Conservation (phyloP, 23 red algal genomes). For the Gracilaria domingensis region DNA sequence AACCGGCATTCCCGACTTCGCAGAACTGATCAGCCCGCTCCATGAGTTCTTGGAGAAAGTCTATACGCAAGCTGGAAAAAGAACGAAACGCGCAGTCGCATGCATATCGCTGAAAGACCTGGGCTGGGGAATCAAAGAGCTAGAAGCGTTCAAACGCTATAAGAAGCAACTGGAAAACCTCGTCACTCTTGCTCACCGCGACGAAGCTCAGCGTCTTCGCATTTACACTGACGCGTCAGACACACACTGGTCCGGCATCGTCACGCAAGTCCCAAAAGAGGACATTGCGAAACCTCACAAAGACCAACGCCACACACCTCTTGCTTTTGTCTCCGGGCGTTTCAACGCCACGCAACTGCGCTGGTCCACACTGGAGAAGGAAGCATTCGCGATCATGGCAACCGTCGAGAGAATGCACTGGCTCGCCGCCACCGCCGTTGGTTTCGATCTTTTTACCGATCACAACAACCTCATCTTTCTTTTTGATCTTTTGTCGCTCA, state of each 20-base stretch:
- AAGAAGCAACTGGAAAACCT: neutral
- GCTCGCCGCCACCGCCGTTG: neutral
- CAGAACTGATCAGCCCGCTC: neutral
- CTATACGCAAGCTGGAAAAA: constrained; percentile 5
- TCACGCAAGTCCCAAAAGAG: too few species aligned
- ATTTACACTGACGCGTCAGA: constrained; percentile 16
- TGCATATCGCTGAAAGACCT: neutral
- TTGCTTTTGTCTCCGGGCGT: constrained; percentile 29
- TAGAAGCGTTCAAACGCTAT: neutral
- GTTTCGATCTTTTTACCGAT: neutral
- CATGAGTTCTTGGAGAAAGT: constrained; percentile 37
- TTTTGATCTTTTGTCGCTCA: neutral
- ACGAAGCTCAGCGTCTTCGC: constrained; percentile 11
- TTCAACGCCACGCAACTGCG: too few species aligned
- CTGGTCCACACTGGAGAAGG: neutral
- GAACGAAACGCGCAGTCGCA: neutral
- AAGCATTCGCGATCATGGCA: neutral
- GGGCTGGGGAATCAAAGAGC: neutral
- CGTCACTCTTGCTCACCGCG: constrained; percentile 5
- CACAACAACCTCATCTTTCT: neutral
- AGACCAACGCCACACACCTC: constrained; percentile 7
- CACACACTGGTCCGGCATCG: constrained; percentile 29
- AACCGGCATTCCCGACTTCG: constrained; percentile 11
- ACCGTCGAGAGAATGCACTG: neutral
- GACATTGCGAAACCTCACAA: neutral